Percentiles rank a stretch among this genome's conserved stretches.
These are phyloP conservation scores for Jimgerdemannia flammicorona DNA, from an alignment of 192 early-diverging fungal genomes.

Conservation along the genomic window DNA sequence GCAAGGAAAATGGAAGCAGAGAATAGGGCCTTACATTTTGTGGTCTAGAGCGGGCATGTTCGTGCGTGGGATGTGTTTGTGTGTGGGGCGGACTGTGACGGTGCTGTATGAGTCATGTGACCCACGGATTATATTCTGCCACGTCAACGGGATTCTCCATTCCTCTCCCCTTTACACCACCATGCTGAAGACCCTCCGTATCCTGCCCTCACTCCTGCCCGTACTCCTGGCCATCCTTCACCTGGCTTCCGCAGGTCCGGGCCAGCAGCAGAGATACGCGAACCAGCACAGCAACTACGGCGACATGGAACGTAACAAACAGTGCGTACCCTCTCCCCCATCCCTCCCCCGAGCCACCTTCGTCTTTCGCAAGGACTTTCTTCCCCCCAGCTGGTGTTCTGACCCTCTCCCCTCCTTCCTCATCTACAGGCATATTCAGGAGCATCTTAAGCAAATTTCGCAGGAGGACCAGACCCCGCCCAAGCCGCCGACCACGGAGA, in stretches of 20 bases:
- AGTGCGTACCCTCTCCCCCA: conserved; percentile 14
- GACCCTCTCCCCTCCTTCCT: background rate
- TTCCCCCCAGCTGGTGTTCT: background rate
- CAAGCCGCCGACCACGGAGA: conserved; percentile 28
- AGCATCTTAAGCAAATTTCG: conserved; percentile 46
- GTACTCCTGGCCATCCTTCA: background rate
- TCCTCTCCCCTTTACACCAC: too few relatives aligned
- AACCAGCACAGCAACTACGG: conserved; percentile 53
- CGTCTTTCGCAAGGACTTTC: background rate
- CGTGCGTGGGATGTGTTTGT: too few relatives aligned
- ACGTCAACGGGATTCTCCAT: too few relatives aligned
- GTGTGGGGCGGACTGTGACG: too few relatives aligned
- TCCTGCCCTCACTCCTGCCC: background rate
- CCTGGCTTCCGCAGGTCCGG: background rate
- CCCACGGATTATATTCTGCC: too few relatives aligned
- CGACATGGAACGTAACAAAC: conserved; percentile 41
- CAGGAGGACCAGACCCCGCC: conserved; percentile 29
- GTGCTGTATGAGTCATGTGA: too few relatives aligned
- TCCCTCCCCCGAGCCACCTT: too few relatives aligned
- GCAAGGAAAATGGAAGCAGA: background rate
- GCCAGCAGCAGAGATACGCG: background rate
- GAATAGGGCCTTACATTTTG: background rate
- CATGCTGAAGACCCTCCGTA: too few relatives aligned
- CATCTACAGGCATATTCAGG: conserved; percentile 41
- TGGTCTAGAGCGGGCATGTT: background rate